phyloP scores from a whole-genome alignment of 495 filamentous ascomycete species.

The Cercophora scortea region DNA sequence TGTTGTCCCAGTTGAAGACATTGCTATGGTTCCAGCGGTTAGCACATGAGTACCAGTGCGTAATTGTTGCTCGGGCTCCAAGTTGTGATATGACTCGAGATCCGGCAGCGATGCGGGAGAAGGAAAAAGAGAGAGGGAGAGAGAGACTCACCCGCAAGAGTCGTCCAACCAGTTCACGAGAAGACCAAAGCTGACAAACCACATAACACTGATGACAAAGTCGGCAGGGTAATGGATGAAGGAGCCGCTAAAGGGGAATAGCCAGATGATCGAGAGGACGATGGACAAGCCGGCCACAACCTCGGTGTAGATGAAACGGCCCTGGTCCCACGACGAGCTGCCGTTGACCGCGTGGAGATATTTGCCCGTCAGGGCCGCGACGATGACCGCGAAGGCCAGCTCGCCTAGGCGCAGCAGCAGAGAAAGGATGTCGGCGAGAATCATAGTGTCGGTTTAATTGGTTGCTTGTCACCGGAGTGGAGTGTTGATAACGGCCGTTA shows the following conservation, averaged over 20 bases:
- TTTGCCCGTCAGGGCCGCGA: constrained; percentile 38
- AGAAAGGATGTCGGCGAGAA: constrained; percentile 29
- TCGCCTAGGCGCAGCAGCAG: constrained; percentile 40
- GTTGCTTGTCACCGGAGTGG: too few relatives aligned
- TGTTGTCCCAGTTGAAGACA: constrained; percentile 87
- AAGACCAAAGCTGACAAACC: constrained; percentile 59
- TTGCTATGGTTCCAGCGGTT: constrained; percentile 35
- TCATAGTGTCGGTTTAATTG: constrained; percentile 16
- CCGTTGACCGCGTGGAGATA: constrained; percentile 30
- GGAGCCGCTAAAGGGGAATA: constrained; percentile 35
- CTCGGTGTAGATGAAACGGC: constrained; percentile 42
- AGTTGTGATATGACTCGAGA: too few relatives aligned
- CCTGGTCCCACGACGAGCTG: constrained; percentile 27
- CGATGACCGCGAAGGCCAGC: constrained; percentile 38
- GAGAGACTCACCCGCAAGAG: constrained; percentile 62
- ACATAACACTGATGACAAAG: constrained; percentile 49
- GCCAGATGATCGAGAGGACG: constrained; percentile 39
- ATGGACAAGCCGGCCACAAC: constrained; percentile 40
- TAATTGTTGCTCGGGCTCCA: too few relatives aligned
- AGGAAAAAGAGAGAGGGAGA: constrained; percentile 31
- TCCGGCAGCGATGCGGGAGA: neutral
- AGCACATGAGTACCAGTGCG: too few relatives aligned
- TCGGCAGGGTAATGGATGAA: constrained; percentile 47
- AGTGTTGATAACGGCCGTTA: too few relatives aligned
- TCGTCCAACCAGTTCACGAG: constrained; percentile 44